Evolutionary conservation across 495 filamentous ascomycete species (phyloP).

Genomic region (Podospora pseudocomata): DNA sequence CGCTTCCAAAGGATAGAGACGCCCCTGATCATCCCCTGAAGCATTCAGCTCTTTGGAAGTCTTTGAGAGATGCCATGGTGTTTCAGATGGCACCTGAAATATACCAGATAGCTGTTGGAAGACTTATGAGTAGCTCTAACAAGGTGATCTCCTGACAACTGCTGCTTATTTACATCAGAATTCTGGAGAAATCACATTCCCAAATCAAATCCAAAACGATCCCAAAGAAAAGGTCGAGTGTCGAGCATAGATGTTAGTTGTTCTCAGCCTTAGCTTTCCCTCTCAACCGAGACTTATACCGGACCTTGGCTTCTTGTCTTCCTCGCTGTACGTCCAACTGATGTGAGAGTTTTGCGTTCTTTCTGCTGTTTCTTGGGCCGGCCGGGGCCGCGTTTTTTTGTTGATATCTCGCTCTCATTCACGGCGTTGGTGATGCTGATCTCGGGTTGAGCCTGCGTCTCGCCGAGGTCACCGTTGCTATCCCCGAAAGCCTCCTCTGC

Average conservation of each 20-base stretch:
- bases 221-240: no score
- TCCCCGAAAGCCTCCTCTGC: conserved; percentile 20
- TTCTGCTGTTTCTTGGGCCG: conserved; percentile 42
- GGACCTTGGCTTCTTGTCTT: conserved; percentile 48
- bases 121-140: no score
- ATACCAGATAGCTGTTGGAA: no score
- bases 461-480: conserved; percentile 18
- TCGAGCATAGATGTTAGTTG: conserved; percentile 10
- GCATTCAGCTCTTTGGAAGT: no score
- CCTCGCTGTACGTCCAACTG: conserved; percentile 38
- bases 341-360: conserved; percentile 30
- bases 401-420: neutral
- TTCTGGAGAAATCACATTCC: no score
- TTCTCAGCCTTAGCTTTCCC: neutral
- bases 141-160: no score
- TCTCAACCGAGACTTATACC: conserved; percentile 20
- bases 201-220: no score
- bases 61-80: no score
- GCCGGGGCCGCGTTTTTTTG: conserved; percentile 32
- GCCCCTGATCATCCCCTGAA: no score
- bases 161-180: no score
- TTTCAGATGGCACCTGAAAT: no score
- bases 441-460: conserved; percentile 39
- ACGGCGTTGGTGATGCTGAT: conserved; percentile 15
- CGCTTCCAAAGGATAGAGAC: no score